Evolutionary conservation across 164 flowering plant genomes (phyloP), one percentile per base, ranked within the genome.

Genomic region (Tetracentron sinense): DNA sequence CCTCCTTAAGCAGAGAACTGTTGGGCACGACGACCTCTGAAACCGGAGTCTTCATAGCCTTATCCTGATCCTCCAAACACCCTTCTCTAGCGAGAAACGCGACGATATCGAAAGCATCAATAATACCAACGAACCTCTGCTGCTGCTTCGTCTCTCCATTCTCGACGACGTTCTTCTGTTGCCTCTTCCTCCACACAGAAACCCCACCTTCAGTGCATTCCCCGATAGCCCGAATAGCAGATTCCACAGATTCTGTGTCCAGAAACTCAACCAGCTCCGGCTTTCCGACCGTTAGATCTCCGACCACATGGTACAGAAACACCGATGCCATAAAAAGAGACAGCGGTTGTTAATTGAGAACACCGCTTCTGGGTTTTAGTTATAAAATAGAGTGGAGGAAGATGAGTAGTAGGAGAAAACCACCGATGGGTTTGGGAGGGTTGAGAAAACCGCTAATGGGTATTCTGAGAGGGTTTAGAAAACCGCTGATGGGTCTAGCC

Each of bases 201-300:
- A 94, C 83, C 38, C 95, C 93, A 12, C 96, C 81, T 66, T 94
- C 99, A 0, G 93, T 83, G 15, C 92, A 80, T 54, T 91, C 91
- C 27, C 87, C 93, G 21, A 94, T 87, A 0, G 89, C 89, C 59
- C 77, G 33, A 22, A 94, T 91, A 12, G 99, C 99, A 23, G 93
- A 72, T 38, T 85, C 96, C 26, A 94, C 84, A 22, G 89, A 85
- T 72, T 91, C 97, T 7, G 83, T 78, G 72, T 89, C 97, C 17
- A 12, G 47, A 61, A 94, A 91, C 68, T 94, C 99, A 25, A 78
- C 84, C 72, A 94, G 61, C 73, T 85, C 93, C 3, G 96, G 97
- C 74, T 94, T 91, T 64, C 96, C 98, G 55, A 91, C 97, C 42
- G 98, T 94, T 75, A 94, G 86, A 83, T 94, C 97, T 6, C 97